Conservation (phyloP, 208 protist genomes). For the Crithidia mellificae region DNA sequence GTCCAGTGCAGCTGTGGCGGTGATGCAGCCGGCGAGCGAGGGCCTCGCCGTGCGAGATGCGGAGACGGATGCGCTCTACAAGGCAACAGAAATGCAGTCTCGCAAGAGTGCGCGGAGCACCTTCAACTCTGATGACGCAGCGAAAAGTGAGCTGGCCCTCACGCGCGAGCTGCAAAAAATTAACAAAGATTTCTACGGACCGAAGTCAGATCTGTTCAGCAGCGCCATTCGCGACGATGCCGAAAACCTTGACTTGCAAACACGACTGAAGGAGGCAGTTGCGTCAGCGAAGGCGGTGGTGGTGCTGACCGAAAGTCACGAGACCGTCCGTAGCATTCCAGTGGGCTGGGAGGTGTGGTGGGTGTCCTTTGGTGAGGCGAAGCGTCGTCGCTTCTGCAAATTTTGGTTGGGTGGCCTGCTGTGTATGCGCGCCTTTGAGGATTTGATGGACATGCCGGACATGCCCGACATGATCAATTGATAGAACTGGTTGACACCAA, state of each 20-base stretch:
- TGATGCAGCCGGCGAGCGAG: slow-evolving; percentile 11
- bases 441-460: slow-evolving; percentile 82
- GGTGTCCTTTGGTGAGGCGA: slow-evolving; percentile 60
- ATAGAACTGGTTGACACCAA: not conserved
- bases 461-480: slow-evolving; percentile 79
- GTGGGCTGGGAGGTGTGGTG: slow-evolving; percentile 75
- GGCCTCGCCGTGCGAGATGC: not conserved
- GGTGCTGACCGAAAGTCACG: slow-evolving; percentile 26
- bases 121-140: slow-evolving; percentile 35
- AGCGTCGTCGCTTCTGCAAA: slow-evolving; percentile 53
- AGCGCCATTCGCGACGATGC: slow-evolving; percentile 2
- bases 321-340: slow-evolving; percentile 26
- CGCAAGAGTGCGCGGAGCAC: slow-evolving; percentile 10
- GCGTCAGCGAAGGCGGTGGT: slow-evolving; percentile 27
- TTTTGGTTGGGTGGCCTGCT: slow-evolving; percentile 61
- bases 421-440: slow-evolving; percentile 55
- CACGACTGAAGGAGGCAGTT: slow-evolving; percentile 29
- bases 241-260: slow-evolving; percentile 15
- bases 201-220: slow-evolving; percentile 18
- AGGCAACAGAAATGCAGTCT: slow-evolving; percentile 8
- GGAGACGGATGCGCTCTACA: not conserved
- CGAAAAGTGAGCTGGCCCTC: slow-evolving; percentile 30
- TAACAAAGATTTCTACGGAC: slow-evolving; percentile 36
- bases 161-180: slow-evolving; percentile 27
- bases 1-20: not conserved